Conservation (phyloP, 1,139 yeast genomes). For the Meyerozyma smithsonii region DNA sequence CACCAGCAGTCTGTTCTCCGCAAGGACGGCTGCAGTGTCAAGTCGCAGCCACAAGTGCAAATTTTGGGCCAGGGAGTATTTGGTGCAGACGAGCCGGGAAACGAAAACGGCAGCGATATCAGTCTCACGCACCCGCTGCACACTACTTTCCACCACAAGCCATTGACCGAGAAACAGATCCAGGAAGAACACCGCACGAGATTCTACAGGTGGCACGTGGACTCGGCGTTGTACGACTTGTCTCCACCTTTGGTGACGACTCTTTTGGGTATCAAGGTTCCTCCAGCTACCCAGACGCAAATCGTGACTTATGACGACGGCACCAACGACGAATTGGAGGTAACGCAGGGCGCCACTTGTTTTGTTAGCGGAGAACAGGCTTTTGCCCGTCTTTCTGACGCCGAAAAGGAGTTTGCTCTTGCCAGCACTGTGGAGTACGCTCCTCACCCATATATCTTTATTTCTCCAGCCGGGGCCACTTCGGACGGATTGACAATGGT, state of each 20-base stretch:
- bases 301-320: constrained; percentile 62
- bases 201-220: constrained; percentile 91
- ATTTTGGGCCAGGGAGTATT: constrained; percentile 79
- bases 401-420: constrained; percentile 69
- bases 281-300: constrained; percentile 44
- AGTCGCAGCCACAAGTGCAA: constrained; percentile 82
- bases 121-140: constrained; percentile 78
- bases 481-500: constrained; percentile 84
- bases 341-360: constrained; percentile 83
- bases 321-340: constrained; percentile 55
- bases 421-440: constrained; percentile 79
- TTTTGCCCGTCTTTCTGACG: constrained; percentile 57
- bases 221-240: constrained; percentile 78
- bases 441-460: constrained; percentile 86
- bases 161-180: constrained; percentile 58
- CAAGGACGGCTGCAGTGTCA: constrained; percentile 77
- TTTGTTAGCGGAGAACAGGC: constrained; percentile 80
- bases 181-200: constrained; percentile 60
- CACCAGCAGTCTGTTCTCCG: constrained; percentile 71
- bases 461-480: constrained; percentile 75
- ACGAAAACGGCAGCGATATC: constrained; percentile 54
- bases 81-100: constrained; percentile 63
- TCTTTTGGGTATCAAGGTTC: constrained; percentile 76
- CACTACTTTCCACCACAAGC: constrained; percentile 66
- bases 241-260: constrained; percentile 86